Base-by-base conservation (phyloP, 805 yeast genomes). In the Saturnispora quitensis region DNA sequence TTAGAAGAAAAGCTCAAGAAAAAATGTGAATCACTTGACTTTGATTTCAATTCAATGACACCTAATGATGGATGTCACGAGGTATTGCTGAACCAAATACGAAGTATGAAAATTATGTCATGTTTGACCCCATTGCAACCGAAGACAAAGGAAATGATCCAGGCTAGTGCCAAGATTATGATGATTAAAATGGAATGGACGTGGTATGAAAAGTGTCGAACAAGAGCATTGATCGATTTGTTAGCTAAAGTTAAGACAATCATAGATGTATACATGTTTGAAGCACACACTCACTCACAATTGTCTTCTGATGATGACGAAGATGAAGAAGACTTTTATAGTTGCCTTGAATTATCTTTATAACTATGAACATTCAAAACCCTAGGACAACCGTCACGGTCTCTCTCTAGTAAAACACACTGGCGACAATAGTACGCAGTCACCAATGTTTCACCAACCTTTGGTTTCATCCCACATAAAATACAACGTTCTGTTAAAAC, bases 371-470 rank as follows among this genome's bases (percentile, higher is more conserved):
- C 71, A 61, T 89, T 90, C 17, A 84, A 65, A 50, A 90, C 80
- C 58, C 83, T 77, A 1, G 97, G 97, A 69, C 98, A 90, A 0
- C 98, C 98, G 64, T 90, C 97, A 43, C 96, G 71, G 62, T 86
- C 88, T 60, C 80, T 81, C 62, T 89, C 97, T 40, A 78, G 62
- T 47, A 78, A 63, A 5, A 89, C 90, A 66, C 98, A 90, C 62
- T 89, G 96, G 56, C 78, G 74, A 62, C 98, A 90, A 65, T 87
- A 91, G 60, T 73, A 85, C 0, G 97, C 96, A 52, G 82, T 85
- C 13, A 76, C 74, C 48, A 58, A 48, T 8, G 44, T 4, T 9
- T 76, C 75, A 5, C 89, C 88, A 43, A 67, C 70, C 27, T 73
- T 72, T 5, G 62, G 58, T 4, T 49, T 50, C 35, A 43, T 50